Evolutionary conservation across 192 early-diverging fungal species (phyloP).

Genomic region (Nowakowskiella sp.): DNA sequence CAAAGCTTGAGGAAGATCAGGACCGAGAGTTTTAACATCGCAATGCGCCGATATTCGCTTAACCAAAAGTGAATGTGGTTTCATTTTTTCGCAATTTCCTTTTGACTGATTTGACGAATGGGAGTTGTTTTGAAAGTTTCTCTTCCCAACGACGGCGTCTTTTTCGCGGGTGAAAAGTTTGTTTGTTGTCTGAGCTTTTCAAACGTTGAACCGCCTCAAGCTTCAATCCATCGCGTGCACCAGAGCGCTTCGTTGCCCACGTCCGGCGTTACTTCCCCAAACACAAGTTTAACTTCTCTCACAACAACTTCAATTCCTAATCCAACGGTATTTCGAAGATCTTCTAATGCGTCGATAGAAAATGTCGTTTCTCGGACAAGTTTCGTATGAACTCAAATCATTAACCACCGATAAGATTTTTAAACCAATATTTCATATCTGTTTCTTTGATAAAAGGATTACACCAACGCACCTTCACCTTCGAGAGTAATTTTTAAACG

Average conservation of each 20-base stretch:
- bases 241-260: constrained; percentile 1
- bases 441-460: no score
- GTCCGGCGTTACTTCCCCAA: background rate
- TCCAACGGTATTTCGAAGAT: no score
- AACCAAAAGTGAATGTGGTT: background rate
- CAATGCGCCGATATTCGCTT: background rate
- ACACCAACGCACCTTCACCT: no score
- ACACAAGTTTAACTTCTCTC: background rate
- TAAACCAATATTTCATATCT: no score
- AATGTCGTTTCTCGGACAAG: no score
- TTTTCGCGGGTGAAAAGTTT: constrained; percentile 41
- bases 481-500: no score
- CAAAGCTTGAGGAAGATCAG: no score
- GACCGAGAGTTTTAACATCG: no score
- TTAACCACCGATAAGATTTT: no score
- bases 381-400: no score
- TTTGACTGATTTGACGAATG: constrained; percentile 6
- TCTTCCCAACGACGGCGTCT: constrained; percentile 29
- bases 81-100: background rate
- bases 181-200: constrained; percentile 31
- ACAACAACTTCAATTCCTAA: background rate
- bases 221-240: background rate
- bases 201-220: constrained; percentile 12
- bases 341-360: no score
- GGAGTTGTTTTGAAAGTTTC: constrained; percentile 3